Conservation (phyloP, 345 rosid species). For the Rhizophora mangle region DNA sequence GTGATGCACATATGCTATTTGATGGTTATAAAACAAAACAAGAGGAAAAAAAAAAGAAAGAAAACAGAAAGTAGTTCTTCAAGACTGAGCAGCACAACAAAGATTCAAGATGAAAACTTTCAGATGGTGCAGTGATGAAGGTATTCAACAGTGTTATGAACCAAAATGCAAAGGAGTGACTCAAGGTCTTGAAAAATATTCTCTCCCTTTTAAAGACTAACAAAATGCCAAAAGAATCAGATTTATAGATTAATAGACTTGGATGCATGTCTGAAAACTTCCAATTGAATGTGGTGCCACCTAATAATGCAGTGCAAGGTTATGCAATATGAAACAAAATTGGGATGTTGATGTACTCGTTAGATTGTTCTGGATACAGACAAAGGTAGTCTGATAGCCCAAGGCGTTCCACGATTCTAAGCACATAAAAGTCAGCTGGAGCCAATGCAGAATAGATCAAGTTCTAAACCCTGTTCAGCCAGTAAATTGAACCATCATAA, state of each 20-base stretch:
- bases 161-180: too few relatives aligned
- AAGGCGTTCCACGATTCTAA: slow-evolving; percentile 74
- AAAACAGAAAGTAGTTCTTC: too few relatives aligned
- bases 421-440: slow-evolving; percentile 76
- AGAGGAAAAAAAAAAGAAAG: too few relatives aligned
- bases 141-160: too few relatives aligned
- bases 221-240: background rate
- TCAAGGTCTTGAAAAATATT: too few relatives aligned
- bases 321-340: background rate
- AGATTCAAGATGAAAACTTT: too few relatives aligned
- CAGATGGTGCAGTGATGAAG: too few relatives aligned
- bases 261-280: background rate
- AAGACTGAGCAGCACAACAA: too few relatives aligned
- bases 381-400: slow-evolving; percentile 66
- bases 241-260: too few relatives aligned
- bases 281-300: background rate
- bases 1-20: background rate
- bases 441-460: slow-evolving; percentile 93
- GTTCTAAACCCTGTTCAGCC: slow-evolving; percentile 89
- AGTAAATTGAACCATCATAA: slow-evolving; percentile 31
- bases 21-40: too few relatives aligned
- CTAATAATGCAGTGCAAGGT: background rate
- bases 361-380: slow-evolving; percentile 44
- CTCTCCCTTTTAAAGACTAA: too few relatives aligned
- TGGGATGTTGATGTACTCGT: slow-evolving; percentile 48